Conservation (phyloP, 2,329 filamentous ascomycete genomes). For the Beauveria sp. region DNA sequence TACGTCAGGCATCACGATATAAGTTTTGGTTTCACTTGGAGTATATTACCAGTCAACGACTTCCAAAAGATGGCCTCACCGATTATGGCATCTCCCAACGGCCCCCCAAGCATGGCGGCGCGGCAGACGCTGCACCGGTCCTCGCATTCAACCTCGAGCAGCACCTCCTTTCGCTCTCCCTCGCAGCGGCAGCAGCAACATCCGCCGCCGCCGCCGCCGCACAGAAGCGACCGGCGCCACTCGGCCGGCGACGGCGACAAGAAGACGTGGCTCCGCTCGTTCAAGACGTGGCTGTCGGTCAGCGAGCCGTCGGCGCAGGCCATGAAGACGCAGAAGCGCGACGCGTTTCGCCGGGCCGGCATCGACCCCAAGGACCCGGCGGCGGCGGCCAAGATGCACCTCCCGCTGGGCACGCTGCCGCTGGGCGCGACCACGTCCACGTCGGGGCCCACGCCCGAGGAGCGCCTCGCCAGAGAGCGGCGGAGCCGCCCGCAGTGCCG, state of each 20-base stretch:
- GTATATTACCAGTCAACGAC: not conserved
- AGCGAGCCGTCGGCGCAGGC: conserved; percentile 44
- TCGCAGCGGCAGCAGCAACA: not conserved
- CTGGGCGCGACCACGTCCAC: conserved; percentile 38
- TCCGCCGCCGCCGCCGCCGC: no score
- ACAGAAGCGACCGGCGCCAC: not conserved
- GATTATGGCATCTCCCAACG: not conserved
- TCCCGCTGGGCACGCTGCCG: conserved; percentile 38
- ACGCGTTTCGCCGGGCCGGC: conserved; percentile 36
- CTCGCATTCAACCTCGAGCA: not conserved
- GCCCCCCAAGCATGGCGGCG: not conserved
- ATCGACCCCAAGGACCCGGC: conserved; percentile 35
- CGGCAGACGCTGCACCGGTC: not conserved
- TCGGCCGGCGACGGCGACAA: conserved; percentile 13
- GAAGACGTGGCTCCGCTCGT: conserved; percentile 32
- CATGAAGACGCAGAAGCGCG: conserved; percentile 37
- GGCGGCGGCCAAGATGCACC: conserved; percentile 38
- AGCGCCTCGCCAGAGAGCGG: conserved; percentile 29
- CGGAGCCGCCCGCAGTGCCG: conserved; percentile 20
- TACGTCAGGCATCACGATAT: not conserved
- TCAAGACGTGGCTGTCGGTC: conserved; percentile 41
- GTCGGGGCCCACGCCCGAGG: conserved; percentile 39
- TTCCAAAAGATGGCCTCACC: not conserved
- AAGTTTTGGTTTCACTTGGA: no score
- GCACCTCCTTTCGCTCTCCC: not conserved